Evolutionary conservation across 2,329 filamentous ascomycete species (phyloP).

Genomic region (Fusarium nurragi): DNA sequence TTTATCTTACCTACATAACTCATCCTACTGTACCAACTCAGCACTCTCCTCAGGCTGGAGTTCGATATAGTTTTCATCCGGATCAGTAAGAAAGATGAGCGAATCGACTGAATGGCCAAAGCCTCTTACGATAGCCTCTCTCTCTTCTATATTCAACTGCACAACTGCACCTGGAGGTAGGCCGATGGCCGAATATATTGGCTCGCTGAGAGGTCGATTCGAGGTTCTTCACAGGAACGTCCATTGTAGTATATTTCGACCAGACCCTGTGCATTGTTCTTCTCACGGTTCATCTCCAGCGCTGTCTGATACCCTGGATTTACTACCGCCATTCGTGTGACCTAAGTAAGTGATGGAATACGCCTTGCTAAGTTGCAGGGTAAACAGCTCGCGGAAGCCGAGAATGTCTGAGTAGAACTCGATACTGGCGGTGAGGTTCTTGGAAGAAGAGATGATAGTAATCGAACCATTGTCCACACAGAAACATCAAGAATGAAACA

Average conservation of each 20-base stretch:
- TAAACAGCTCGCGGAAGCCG: slow-evolving; percentile 3
- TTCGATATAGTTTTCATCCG: slow-evolving; percentile 16
- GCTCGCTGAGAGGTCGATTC: neutral
- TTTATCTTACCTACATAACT: neutral
- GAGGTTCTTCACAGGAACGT: neutral
- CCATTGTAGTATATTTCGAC: neutral
- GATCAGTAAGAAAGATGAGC: slow-evolving; percentile 4
- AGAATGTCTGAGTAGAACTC: slow-evolving; percentile 7
- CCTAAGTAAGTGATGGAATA: slow-evolving; percentile 3
- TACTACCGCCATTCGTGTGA: neutral
- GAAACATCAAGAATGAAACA: fast-evolving
- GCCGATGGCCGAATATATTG: neutral
- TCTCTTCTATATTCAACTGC: slow-evolving; percentile 1
- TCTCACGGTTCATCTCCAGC: slow-evolving; percentile 2
- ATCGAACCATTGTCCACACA: neutral
- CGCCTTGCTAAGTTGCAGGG: neutral
- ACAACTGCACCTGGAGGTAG: neutral
- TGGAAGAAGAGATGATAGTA: neutral
- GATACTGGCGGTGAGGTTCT: slow-evolving; percentile 5
- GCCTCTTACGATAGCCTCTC: neutral
- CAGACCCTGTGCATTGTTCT: slow-evolving; percentile 7
- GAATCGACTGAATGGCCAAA: neutral
- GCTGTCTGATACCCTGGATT: slow-evolving; percentile 5
- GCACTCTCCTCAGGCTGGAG: slow-evolving; percentile 1
- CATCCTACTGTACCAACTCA: neutral